phyloP scores from a whole-genome alignment of 2,329 filamentous ascomycete genomes.

The Remersonia thermophila region DNA sequence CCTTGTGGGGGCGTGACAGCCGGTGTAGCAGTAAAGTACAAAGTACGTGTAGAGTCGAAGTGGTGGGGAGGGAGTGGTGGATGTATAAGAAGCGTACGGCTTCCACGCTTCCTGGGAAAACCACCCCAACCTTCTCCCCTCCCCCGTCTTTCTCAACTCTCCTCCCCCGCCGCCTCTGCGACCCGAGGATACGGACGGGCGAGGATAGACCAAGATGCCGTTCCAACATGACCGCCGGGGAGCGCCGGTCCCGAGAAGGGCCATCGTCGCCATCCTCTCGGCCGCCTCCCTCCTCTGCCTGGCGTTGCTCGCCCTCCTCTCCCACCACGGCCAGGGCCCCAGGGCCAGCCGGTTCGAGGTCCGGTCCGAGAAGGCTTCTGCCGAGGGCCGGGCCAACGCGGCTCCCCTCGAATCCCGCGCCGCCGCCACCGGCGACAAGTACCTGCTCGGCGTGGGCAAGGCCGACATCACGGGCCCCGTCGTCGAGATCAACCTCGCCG shows the following conservation, averaged over 20 bases:
- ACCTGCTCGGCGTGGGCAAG: conserved; percentile 40
- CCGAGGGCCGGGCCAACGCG: conserved; percentile 12
- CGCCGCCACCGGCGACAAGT: conserved; percentile 26
- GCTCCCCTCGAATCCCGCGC: conserved; percentile 8
- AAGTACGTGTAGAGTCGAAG: too few relatives aligned
- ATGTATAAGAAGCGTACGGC: too few relatives aligned
- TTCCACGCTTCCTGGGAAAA: too few relatives aligned
- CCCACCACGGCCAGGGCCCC: conserved; percentile 1
- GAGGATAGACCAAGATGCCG: conserved; percentile 1
- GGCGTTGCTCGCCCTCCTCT: conserved; percentile 20
- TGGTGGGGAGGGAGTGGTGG: too few relatives aligned
- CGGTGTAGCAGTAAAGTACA: too few relatives aligned
- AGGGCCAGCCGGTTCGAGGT: conserved; percentile 3
- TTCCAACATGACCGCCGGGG: conserved; percentile 5
- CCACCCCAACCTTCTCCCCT: not conserved
- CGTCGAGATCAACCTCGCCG: conserved; percentile 82
- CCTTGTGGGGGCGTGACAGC: too few relatives aligned
- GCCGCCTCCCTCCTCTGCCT: conserved; percentile 25
- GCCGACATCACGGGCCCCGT: conserved; percentile 55
- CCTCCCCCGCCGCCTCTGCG: not conserved
- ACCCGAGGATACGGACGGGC: not conserved
- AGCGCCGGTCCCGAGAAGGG: conserved; percentile 2
- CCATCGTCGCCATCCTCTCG: conserved; percentile 15
- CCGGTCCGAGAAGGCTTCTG: conserved; percentile 6
- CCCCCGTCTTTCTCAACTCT: not conserved